Conservation (phyloP, 257 asterid species). For the Solanum stenotomum region DNA sequence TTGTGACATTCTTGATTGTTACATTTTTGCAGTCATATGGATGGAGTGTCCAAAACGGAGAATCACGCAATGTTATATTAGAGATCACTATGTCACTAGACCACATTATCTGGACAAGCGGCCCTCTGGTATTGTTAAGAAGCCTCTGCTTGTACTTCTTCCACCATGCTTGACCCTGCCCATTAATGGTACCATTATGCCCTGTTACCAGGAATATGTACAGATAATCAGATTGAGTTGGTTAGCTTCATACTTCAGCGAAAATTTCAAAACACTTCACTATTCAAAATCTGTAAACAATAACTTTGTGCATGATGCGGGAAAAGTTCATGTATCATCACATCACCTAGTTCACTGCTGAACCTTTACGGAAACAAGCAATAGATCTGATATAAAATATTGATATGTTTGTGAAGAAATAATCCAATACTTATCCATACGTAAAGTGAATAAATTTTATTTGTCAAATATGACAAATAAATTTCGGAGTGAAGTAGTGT, state of each 20-base stretch:
- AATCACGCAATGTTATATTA: constrained; percentile 59
- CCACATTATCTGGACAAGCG: constrained; percentile 81
- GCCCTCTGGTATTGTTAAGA: constrained; percentile 75
- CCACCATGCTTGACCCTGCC: constrained; percentile 84
- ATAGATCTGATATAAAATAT: background rate
- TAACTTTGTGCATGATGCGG: background rate
- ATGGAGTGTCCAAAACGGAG: constrained; percentile 88
- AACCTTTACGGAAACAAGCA: background rate
- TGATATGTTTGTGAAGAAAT: background rate
- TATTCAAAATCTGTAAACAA: background rate
- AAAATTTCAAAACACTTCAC: background rate
- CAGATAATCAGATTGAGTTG: constrained; percentile 8
- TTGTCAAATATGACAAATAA: background rate
- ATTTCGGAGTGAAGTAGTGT: background rate
- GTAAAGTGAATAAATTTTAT: background rate
- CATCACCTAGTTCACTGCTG: background rate
- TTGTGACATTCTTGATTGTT: constrained; percentile 48
- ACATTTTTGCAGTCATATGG: constrained; percentile 77
- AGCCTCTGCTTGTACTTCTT: constrained; percentile 54
- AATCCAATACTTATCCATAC: background rate
- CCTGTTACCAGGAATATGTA: constrained; percentile 31
- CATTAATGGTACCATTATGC: constrained; percentile 72
- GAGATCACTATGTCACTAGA: constrained; percentile 56
- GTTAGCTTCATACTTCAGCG: background rate
- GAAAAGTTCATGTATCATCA: background rate